Evolutionary conservation across 2,329 filamentous ascomycete genomes (phyloP), one percentile per base, ranked within the genome.

Genomic region (Pseudopithomyces maydicus): DNA sequence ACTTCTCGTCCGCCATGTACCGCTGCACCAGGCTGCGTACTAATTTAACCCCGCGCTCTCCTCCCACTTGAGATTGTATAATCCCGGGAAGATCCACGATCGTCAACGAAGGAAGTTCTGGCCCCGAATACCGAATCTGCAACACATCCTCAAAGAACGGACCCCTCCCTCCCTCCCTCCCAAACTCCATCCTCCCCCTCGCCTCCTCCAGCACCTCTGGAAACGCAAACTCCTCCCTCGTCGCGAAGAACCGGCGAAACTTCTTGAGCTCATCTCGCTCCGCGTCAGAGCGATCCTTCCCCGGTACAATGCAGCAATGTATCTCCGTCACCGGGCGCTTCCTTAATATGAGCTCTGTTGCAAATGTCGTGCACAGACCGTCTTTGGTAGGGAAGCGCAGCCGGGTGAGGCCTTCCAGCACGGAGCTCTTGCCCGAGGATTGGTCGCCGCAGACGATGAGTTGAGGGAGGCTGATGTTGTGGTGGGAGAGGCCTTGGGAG

Each of bases 311-410:
- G 0, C 74, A 79, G 42, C 83, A 79, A 4, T 73, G 72, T 17
- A 85, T 73, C 2, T 66, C 73, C 0, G 74, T 62, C 5, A 73
- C 57, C 0, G 63, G 26, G 7, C 71, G 59, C 17, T 79, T 80
- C 7, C 83, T 78, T 8, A 88, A 75, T 19, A 84, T 78, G 2
- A 89, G 74, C 64, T 89, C 84, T 0, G 85, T 89, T 0, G 86
- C 82, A 57, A 88, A 88, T 0, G 82, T 79, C 0, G 87, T 89
- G 65, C 85, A 88, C 0, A 84, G 46, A 15, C 73, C 80, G 6
- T 81, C 80, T 6, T 85, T 82, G 5, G 80, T 76, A 0, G 85
- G 84, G 46, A 89, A 88, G 0, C 79, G 80, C 3, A 90, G 81
- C 8, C 82, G 79, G 0, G 86, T 85, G 6, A 73, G 54, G 0